A percentile compares a stretch with the other conserved stretches of the same genome.
Conservation (phyloP, 495 filamentous ascomycete species). For the Penicillium bovifimosum region DNA sequence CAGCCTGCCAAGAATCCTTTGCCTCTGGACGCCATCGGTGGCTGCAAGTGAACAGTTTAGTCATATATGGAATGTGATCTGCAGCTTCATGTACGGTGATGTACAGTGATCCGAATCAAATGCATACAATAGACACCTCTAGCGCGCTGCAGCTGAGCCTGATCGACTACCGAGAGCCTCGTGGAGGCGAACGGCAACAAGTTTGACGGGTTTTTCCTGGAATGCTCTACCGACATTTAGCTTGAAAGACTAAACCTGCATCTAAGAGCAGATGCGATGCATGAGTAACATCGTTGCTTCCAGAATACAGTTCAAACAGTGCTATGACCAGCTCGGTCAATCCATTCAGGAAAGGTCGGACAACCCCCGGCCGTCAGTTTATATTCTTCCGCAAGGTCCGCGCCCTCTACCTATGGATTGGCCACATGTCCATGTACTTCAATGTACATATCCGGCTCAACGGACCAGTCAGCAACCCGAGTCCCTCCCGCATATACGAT, state of each 20-base stretch:
- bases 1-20: slow-evolving; percentile 13
- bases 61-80: slow-evolving; percentile 3
- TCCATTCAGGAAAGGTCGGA: slow-evolving; percentile 30
- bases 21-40: slow-evolving; percentile 5
- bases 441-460: slow-evolving; percentile 4
- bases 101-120: neutral
- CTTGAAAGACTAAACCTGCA: neutral
- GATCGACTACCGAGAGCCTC: neutral
- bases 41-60: slow-evolving; percentile 3
- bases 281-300: slow-evolving; percentile 10
- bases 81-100: slow-evolving; percentile 5
- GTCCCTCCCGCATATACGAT: neutral
- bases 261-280: neutral
- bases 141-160: neutral
- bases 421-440: slow-evolving; percentile 6
- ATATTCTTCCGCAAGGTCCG: slow-evolving; percentile 25
- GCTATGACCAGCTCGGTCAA: slow-evolving; percentile 25
- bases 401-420: slow-evolving; percentile 5
- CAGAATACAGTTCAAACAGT: slow-evolving; percentile 8
- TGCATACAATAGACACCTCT: slow-evolving; percentile 1
- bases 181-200: neutral
- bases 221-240: neutral
- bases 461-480: neutral
- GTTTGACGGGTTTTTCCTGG: too few relatives aligned
- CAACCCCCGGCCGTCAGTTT: slow-evolving; percentile 9